Base-by-base conservation (phyloP, 768 basidiomycete species). In the Macrolepiota dolichaula region DNA sequence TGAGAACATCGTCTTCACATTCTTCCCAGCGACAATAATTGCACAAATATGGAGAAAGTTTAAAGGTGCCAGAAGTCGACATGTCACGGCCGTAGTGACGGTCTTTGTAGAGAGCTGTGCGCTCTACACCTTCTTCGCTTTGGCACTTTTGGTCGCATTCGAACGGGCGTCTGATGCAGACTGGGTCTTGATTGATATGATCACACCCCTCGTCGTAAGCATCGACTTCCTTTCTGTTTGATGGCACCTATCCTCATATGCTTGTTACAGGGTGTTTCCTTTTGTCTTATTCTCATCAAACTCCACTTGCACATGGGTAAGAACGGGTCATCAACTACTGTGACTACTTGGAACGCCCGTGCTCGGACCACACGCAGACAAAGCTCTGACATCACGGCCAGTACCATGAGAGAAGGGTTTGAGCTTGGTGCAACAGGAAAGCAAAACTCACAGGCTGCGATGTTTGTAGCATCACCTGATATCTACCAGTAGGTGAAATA, bases 161-260 rank as follows among this genome's bases (percentile, higher is more conserved):
- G 40, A 53, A 22, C 22, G 11, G 15, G 59, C 59, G 13, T 60
- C 59, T 3, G 51, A 60, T 46, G 51, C 51, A 7, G 59, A 60
- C 36, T 60, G 59, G 59, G 51, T 60, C 15, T 27, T 60, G 4
- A 42, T 60, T 13, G 59, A 60, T 24, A 25, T 60, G 38, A 60
- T 60, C 17, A 53, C 59, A 19, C 40, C 59, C 7, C 25, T 60
- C 13, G 42, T 60, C 27, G 59, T 53, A 53, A 60, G 59, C 12
- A 7, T 29, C 22, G 40, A 11, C 35, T 19, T 42, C 13, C 54
- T 29, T n/a, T 44, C 42, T 10, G 42, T 19, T 24, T 37, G 13
- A 54, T 37, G 22, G 35, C 52, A 24, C 5, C 22, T 37, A 10
- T 25, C 52, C 37, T 60, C 9, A 38, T 17, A 17, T 17, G 42